Conservation (phyloP, 2,329 filamentous ascomycete species). For the Aureobasidium melanogenum region DNA sequence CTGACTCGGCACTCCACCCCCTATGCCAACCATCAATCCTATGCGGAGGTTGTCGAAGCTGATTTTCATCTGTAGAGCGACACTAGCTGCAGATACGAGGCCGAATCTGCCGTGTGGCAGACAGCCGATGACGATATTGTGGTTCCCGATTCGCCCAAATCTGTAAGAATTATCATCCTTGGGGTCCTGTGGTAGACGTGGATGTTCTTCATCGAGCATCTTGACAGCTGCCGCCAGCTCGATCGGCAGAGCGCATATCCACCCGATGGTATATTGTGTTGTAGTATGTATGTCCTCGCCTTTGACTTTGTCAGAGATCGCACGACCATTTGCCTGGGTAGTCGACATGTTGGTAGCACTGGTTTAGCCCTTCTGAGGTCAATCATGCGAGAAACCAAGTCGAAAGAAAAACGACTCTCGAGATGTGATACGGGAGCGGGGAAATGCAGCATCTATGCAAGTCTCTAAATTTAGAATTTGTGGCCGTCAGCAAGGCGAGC, state of each 20-base stretch:
- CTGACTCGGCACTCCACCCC: conserved; percentile 14
- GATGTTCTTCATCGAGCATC: neutral
- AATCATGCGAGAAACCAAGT: too few species aligned
- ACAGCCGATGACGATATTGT: conserved; percentile 20
- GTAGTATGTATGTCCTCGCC: too few species aligned
- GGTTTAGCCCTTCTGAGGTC: too few species aligned
- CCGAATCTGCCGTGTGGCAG: conserved; percentile 17
- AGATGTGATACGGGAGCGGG: too few species aligned
- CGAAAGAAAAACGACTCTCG: too few species aligned
- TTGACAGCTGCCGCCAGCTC: neutral
- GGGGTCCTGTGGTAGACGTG: neutral
- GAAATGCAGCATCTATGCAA: too few species aligned
- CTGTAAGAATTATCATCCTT: neutral
- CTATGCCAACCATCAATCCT: conserved; percentile 19
- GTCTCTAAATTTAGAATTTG: too few species aligned
- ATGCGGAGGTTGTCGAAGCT: conserved; percentile 7
- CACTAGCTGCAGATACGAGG: conserved; percentile 11
- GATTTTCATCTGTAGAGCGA: conserved; percentile 12
- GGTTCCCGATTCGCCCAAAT: conserved; percentile 16
- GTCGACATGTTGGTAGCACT: too few species aligned
- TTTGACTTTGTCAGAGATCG: too few species aligned
- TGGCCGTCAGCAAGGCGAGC: too few species aligned
- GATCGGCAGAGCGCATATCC: conserved; percentile 16
- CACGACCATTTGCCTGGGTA: too few species aligned
- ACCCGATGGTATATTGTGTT: conserved; percentile 15